phyloP scores from a whole-genome alignment of 768 basidiomycete species.

The Hemileccinum rubropunctum region DNA sequence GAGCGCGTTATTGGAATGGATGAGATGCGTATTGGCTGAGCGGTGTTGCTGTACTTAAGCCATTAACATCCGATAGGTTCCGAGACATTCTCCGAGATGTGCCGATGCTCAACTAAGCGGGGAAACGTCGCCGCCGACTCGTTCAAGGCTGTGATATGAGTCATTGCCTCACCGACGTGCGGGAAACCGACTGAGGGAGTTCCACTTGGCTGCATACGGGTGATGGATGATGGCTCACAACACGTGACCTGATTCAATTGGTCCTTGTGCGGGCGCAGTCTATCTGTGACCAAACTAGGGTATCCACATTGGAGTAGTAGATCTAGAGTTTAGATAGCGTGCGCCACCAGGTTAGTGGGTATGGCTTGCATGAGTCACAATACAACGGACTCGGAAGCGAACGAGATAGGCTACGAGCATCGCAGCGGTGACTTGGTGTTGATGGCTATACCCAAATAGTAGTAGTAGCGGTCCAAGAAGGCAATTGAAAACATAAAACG shows the following conservation, averaged over 20 bases:
- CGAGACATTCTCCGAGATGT: slow-evolving; percentile 23
- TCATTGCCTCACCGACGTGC: too few species aligned
- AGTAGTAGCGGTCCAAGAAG: slow-evolving; percentile 11
- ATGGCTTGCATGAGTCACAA: slow-evolving; percentile 2
- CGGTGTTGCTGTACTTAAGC: slow-evolving; percentile 20
- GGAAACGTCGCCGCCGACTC: not conserved
- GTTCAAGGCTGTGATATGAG: not conserved
- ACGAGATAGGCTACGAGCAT: slow-evolving; percentile 1
- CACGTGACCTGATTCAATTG: not conserved
- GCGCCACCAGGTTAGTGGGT: slow-evolving; percentile 13
- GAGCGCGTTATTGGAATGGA: not conserved
- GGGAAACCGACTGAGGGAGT: too few species aligned
- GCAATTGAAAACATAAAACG: slow-evolving; percentile 10
- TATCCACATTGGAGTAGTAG: not conserved
- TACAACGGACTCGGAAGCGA: slow-evolving; percentile 8
- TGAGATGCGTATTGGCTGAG: not conserved
- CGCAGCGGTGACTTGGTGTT: slow-evolving; percentile 4
- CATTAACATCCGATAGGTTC: slow-evolving; percentile 15
- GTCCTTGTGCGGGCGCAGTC: not conserved
- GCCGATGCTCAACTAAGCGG: slow-evolving; percentile 3
- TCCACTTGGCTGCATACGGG: too few species aligned
- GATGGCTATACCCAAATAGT: not conserved
- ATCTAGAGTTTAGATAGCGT: slow-evolving; percentile 7
- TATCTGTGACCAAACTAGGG: slow-evolving; percentile 5
- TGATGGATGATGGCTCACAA: too few species aligned